These are phyloP conservation scores for Metschnikowia noctiluminum DNA, from an alignment of 805 yeast species.

Conservation along the genomic window DNA sequence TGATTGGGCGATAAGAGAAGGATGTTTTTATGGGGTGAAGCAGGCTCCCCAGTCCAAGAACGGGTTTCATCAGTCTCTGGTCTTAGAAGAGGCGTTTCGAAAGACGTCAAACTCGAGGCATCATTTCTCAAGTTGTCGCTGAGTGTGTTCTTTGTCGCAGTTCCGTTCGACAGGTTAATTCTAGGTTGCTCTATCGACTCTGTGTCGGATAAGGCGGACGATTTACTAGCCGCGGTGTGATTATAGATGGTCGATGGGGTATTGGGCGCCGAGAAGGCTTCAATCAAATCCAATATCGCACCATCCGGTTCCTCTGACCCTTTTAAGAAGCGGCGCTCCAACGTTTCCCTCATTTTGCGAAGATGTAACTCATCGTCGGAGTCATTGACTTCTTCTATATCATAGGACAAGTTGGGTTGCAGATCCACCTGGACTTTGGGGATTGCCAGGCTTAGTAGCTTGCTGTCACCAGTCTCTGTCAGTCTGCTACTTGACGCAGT, in stretches of 20 bases:
- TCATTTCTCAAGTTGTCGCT: slow-evolving; percentile 5
- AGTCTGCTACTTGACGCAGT: not conserved
- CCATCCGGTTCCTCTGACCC: slow-evolving; percentile 15
- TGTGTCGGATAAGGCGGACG: not conserved
- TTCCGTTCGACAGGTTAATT: too few relatives aligned
- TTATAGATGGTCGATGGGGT: slow-evolving; percentile 18
- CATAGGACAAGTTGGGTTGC: slow-evolving; percentile 9
- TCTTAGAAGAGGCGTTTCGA: slow-evolving; percentile 3
- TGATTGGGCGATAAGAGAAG: slow-evolving; percentile 40
- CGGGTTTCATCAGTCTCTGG: slow-evolving; percentile 2
- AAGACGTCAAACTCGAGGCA: slow-evolving; percentile 17
- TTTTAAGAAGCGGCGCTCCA: slow-evolving; percentile 14
- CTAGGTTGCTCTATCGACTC: too few relatives aligned
- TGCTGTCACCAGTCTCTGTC: not conserved
- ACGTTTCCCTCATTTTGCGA: slow-evolving; percentile 14
- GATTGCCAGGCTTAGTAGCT: slow-evolving; percentile 6
- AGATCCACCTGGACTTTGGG: slow-evolving; percentile 1
- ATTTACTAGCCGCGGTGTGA: not conserved
- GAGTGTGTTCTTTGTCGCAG: not conserved
- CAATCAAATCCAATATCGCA: slow-evolving; percentile 20
- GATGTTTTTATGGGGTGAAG: slow-evolving; percentile 26
- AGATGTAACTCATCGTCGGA: slow-evolving; percentile 34
- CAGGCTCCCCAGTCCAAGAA: slow-evolving; percentile 1
- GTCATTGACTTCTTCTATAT: slow-evolving; percentile 41
- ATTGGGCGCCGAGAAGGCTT: slow-evolving; percentile 18